Base-by-base conservation (phyloP, 768 basidiomycete genomes). In the Paxillus involutus region DNA sequence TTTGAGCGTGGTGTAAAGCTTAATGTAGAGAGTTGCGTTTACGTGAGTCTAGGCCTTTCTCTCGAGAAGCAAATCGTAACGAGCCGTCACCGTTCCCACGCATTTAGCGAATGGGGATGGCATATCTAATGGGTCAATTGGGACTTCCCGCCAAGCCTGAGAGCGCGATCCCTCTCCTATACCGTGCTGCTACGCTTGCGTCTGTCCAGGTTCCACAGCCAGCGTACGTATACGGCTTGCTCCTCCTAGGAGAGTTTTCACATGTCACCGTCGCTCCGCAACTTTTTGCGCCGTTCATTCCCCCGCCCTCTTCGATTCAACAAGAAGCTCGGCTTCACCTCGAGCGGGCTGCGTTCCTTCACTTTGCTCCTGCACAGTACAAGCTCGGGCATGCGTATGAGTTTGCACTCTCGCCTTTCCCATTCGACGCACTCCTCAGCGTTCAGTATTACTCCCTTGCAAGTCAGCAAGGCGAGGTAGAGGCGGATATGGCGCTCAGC, bases 401-500 rank as follows among this genome's bases (percentile, higher is more conserved):
- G 65, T 94, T 94, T 61, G 95, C 95, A 1, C 79, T 84, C 11
- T 78, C 91, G 0, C 89, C 90, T 0, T 92, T 88, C 75, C 78
- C 85, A 0, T 97, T 93, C 70, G 95, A 98, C 65, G 85, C 96
- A 0, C 76, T 96, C 16, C 75, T 96, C 36, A 88, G 85, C 50
- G 94, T 98, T 19, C 91, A 95, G 66, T 98, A 92, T 66, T 98
- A 98, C 70, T 79, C 77, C 8, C 75, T 89, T 12, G 92, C 91
- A 0, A 87, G 84, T 52, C 88, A 95, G 70, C 83, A 88, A 55
- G 91, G 91, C 33, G 92, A 97, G 69, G 78, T 81, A 21, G 94
- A 98, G 68, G 96, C 96, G 0, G 94, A 98, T 66, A 95, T 98
- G 94, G 95, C 94, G 3, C 79, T 98, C 49, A 87, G 84, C 70